Evolutionary conservation across 495 filamentous ascomycete genomes (phyloP).

Genomic region (Aspergillus hancockii): DNA sequence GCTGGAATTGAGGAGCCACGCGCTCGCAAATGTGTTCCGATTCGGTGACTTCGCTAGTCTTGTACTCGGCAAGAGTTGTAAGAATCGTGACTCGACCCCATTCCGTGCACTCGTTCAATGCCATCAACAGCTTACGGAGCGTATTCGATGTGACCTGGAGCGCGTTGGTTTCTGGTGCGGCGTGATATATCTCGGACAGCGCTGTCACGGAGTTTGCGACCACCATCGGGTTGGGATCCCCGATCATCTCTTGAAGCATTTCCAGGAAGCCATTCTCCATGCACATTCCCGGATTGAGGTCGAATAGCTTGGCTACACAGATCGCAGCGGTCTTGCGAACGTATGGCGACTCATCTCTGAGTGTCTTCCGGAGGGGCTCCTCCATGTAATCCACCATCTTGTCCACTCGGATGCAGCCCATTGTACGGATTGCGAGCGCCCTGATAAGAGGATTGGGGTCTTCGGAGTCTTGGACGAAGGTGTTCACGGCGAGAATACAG

Average conservation of each 20-base stretch:
- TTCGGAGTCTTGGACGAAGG: constrained; percentile 98
- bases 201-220: constrained; percentile 96
- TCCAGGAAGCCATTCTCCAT: constrained; percentile 96
- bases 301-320: constrained; percentile 97
- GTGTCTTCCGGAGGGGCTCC: constrained; percentile 92
- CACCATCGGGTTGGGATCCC: constrained; percentile 98
- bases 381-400: constrained; percentile 99
- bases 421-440: constrained; percentile 95
- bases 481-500: constrained; percentile 98
- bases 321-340: constrained; percentile 98
- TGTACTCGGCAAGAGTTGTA: constrained; percentile 85
- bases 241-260: constrained; percentile 93
- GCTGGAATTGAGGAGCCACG: constrained; percentile 95
- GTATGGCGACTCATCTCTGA: constrained; percentile 96
- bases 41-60: constrained; percentile 83
- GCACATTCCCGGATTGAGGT: constrained; percentile 87
- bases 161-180: constrained; percentile 86
- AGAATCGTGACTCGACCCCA: constrained; percentile 98
- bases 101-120: constrained; percentile 96
- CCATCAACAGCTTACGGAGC: constrained; percentile 94
- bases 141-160: constrained; percentile 76
- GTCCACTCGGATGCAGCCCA: constrained; percentile 98
- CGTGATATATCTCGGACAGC: constrained; percentile 85
- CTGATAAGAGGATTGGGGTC: constrained; percentile 96
- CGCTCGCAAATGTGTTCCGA: constrained; percentile 98